Percentiles rank a stretch among this genome's conserved stretches.
Evolutionary conservation across 495 filamentous ascomycete species (phyloP).

Genomic region (Letharia lupina): DNA sequence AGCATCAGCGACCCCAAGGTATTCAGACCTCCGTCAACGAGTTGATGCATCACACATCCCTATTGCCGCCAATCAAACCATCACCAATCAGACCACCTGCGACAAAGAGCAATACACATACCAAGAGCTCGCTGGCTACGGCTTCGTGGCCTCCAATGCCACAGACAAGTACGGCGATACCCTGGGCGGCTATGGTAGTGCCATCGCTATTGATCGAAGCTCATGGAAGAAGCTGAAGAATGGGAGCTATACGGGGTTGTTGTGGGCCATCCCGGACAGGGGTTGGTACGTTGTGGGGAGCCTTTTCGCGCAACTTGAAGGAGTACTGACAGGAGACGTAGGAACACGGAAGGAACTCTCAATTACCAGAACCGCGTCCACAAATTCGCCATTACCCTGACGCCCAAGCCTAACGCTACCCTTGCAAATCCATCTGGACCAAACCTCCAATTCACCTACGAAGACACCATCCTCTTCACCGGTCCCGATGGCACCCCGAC

Average conservation of each 20-base stretch:
- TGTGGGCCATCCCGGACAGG: constrained; percentile 62
- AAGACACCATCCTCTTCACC: constrained; percentile 58
- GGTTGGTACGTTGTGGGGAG: constrained; percentile 48
- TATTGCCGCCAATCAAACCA: not conserved
- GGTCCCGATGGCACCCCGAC: constrained; percentile 58
- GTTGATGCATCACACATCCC: constrained; percentile 4
- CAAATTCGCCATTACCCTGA: constrained; percentile 55
- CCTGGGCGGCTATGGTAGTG: constrained; percentile 58
- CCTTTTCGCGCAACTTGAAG: not conserved
- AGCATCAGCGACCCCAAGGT: constrained; percentile 3
- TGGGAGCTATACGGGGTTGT: constrained; percentile 52
- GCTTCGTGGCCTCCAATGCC: constrained; percentile 50
- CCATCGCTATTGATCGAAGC: constrained; percentile 53
- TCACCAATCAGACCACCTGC: constrained; percentile 52
- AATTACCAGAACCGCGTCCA: constrained; percentile 71
- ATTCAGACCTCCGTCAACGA: not conserved
- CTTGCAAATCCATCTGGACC: constrained; percentile 48
- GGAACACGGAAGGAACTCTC: constrained; percentile 65
- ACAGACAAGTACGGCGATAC: constrained; percentile 69
- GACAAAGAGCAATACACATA: constrained; percentile 58
- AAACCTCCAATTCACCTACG: constrained; percentile 59
- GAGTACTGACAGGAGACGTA: constrained; percentile 15
- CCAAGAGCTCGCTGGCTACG: constrained; percentile 62
- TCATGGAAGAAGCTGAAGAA: constrained; percentile 52
- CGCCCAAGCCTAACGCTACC: constrained; percentile 43